Base-by-base conservation (phyloP, 1,284 basidiomycete species). In the Apiotrichum veenhuisii region DNA sequence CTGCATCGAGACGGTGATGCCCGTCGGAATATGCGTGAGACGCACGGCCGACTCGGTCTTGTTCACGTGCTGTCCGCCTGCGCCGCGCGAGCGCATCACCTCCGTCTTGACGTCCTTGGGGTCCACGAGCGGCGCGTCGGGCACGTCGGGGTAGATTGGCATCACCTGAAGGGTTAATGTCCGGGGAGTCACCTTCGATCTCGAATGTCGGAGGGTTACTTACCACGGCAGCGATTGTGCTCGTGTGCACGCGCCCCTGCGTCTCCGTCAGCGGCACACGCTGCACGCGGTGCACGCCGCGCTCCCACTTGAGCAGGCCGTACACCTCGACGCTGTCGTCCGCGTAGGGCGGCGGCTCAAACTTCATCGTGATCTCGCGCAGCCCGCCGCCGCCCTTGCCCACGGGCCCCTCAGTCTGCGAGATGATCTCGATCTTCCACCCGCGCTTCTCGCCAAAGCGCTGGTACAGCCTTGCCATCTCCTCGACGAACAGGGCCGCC, bases 11-110 rank as follows among this genome's bases (percentile, higher is more conserved):
- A 98, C 96, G 0, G 87, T 88, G 55, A 98, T 89, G 0, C 94
- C 93, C 1, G 92, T 91, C 0, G 96, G 95, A 15, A 90, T 78
- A 68, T 98, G 96, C 0, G 93, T 96, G 36, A 98, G 77, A 1
- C 96, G 87, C n/a, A 99, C 91, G 1, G 96, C 96, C 0, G 93
- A 97, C 76, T 98, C 96, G 0, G 95, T 98, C 82, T 91, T 92
- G 79, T 98, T 99, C 68, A 98, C 96, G 78, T 98, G 95, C 87
- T 95, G 69, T n/a, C 96, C 95, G 48, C 96, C 96, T 3, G 96
- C 95, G 46, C 96, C 96, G 34, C 92, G 80, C 0, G 94, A 84
- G 20, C 95, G 85, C 94, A 98, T 97, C 44, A 95, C 91, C 69
- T 98, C 95, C 2, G 90, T 75, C 66, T 84, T 87, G 50, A 98